A percentile compares a stretch with the other conserved stretches of the same genome.
Conservation (phyloP, 306 rosid genomes). For the Dryas octopetala region DNA sequence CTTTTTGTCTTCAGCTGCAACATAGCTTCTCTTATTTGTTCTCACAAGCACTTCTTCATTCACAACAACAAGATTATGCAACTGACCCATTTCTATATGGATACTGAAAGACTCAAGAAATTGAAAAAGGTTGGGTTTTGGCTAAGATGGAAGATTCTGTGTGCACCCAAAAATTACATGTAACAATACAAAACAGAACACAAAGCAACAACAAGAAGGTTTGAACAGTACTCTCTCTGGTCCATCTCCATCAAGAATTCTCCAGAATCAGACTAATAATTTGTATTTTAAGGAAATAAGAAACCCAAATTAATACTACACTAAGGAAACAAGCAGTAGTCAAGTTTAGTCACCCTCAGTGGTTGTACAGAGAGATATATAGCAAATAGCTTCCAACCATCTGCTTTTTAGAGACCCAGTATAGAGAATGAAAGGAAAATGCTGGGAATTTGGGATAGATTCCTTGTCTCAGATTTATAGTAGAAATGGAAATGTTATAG, state of each 20-base stretch:
- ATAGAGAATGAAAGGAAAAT: not conserved
- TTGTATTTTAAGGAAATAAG: too few species aligned
- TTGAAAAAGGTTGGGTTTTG: not conserved
- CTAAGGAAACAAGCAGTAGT: too few species aligned
- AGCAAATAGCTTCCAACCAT: constrained; percentile 10
- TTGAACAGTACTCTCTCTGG: too few species aligned
- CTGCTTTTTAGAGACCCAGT: constrained; percentile 4
- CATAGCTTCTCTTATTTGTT: constrained; percentile 30
- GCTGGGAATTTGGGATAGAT: constrained; percentile 1
- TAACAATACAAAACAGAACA: not conserved
- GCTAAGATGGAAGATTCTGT: too few species aligned
- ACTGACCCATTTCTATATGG: constrained; percentile 13
- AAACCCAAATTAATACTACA: too few species aligned
- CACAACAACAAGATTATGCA: constrained; percentile 18
- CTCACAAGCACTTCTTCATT: constrained; percentile 16
- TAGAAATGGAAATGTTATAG: constrained; percentile 1
- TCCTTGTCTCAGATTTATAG: constrained; percentile 20
- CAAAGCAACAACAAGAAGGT: too few species aligned
- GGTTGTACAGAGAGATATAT: constrained; percentile 9
- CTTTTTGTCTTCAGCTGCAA: constrained; percentile 30
- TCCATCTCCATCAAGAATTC: too few species aligned
- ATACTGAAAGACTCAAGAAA: not conserved
- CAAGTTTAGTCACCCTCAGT: too few species aligned
- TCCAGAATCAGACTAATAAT: too few species aligned
- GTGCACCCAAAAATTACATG: not conserved